Evolutionary conservation across 768 basidiomycete genomes (phyloP).

Genomic region (Pisolithus sp.): DNA sequence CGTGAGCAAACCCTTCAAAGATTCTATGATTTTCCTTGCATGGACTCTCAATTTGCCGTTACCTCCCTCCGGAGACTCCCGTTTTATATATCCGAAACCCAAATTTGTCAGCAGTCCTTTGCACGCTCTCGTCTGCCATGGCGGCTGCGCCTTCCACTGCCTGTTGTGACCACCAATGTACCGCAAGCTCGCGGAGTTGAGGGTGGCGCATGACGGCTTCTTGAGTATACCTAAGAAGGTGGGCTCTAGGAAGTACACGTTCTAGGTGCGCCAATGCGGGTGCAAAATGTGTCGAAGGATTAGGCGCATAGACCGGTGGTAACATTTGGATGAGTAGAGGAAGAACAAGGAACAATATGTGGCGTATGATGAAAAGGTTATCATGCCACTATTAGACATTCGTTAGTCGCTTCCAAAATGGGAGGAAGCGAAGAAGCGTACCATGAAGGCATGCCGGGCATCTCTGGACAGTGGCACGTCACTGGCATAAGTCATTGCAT

Average conservation of each 20-base stretch:
- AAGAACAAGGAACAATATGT: slow-evolving; percentile 50
- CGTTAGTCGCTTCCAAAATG: not conserved
- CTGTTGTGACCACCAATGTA: slow-evolving; percentile 53
- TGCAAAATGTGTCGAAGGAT: slow-evolving; percentile 20
- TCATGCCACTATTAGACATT: slow-evolving; percentile 57
- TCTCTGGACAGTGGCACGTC: slow-evolving; percentile 41
- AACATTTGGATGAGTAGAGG: slow-evolving; percentile 43
- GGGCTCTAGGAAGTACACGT: slow-evolving; percentile 39
- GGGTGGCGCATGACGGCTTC: slow-evolving; percentile 53
- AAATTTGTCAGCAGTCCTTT: slow-evolving; percentile 38
- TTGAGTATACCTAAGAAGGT: slow-evolving; percentile 50
- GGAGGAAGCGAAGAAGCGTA: slow-evolving; percentile 14
- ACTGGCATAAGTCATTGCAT: slow-evolving; percentile 42
- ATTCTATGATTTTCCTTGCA: slow-evolving; percentile 22
- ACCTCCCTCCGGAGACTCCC: slow-evolving; percentile 3
- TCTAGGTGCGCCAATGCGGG: slow-evolving; percentile 25
- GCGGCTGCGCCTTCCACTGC: slow-evolving; percentile 46
- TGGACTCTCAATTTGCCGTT: slow-evolving; percentile 21
- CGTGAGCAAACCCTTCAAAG: slow-evolving; percentile 20
- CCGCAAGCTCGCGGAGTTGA: slow-evolving; percentile 39
- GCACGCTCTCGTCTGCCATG: slow-evolving; percentile 43
- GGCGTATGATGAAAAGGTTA: slow-evolving; percentile 45
- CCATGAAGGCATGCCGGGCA: slow-evolving; percentile 35
- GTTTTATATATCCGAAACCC: slow-evolving; percentile 34
- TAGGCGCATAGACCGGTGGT: slow-evolving; percentile 29